Conservation (phyloP, 2,329 filamentous ascomycete genomes). For the Fusarium tanahbumbuense region DNA sequence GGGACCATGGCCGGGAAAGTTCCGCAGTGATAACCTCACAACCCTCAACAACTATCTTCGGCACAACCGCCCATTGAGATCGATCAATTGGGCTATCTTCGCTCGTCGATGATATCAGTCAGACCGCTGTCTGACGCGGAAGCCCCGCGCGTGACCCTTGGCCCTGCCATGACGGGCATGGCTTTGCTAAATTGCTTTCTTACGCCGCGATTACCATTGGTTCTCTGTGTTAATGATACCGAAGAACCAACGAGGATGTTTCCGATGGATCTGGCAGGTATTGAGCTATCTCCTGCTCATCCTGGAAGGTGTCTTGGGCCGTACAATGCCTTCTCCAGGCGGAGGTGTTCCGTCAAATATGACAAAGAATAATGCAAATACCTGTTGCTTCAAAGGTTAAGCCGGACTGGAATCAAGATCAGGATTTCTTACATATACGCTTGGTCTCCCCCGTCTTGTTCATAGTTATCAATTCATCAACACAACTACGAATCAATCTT, state of each 20-base stretch:
- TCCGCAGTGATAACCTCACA: conserved; percentile 46
- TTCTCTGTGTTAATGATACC: conserved; percentile 18
- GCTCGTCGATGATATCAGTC: conserved; percentile 45
- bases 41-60: conserved; percentile 37
- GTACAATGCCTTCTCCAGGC: conserved; percentile 41
- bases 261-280: conserved; percentile 21
- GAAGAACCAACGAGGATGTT: conserved; percentile 30
- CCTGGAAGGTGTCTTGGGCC: conserved; percentile 42
- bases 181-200: conserved; percentile 27
- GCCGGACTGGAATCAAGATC: conserved; percentile 32
- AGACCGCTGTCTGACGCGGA: conserved; percentile 41
- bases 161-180: conserved; percentile 37
- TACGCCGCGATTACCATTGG: conserved; percentile 40
- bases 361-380: conserved; percentile 26
- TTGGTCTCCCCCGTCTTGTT: conserved; percentile 20
- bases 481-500: conserved; percentile 11
- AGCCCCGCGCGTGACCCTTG: conserved; percentile 42
- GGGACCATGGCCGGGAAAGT: conserved; percentile 45
- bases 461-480: conserved; percentile 10
- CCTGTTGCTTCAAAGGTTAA: conserved; percentile 34
- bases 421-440: conserved; percentile 44
- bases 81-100: conserved; percentile 29
- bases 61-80: conserved; percentile 40
- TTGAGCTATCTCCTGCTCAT: conserved; percentile 22
- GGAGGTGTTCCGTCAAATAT: conserved; percentile 45